Percentiles rank a stretch among this genome's conserved stretches.
phyloP scores from a whole-genome alignment of 2,329 filamentous ascomycete species.

The Aureobasidium musti region DNA sequence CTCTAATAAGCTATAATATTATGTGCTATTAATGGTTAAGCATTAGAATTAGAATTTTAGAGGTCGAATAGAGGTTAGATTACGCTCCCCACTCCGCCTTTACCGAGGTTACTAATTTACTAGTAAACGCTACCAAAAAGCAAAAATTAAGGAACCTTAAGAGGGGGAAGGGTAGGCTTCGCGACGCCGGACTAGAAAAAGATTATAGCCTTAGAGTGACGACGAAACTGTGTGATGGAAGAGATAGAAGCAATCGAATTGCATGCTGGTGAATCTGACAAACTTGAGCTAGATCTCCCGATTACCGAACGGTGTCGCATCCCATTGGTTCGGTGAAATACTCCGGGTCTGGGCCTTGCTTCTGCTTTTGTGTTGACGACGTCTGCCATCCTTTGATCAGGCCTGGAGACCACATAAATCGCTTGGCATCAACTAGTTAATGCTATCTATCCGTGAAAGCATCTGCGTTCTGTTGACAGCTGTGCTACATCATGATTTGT shows the following conservation, averaged over 20 bases:
- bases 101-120: not conserved
- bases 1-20: not conserved
- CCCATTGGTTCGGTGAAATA: constrained; percentile 4
- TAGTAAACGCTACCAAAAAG: not conserved
- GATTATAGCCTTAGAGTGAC: not conserved
- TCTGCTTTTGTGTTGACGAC: not conserved
- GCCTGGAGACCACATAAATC: not conserved
- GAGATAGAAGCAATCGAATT: constrained; percentile 19
- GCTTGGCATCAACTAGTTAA: not conserved
- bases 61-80: not conserved
- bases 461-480: no score
- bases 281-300: constrained; percentile 21
- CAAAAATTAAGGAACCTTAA: not conserved
- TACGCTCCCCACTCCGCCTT: not conserved
- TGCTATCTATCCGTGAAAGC: not conserved
- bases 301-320: constrained; percentile 6
- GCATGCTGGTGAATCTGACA: constrained; percentile 11
- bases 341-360: not conserved
- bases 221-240: not conserved
- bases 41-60: not conserved
- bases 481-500: not conserved
- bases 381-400: not conserved
- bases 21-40: no score
- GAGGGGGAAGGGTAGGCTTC: not conserved
- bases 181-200: not conserved